Percentiles rank a stretch among this genome's conserved stretches.
phyloP scores from a whole-genome alignment of 192 early-diverging fungal genomes.

The Gigaspora rosea region DNA sequence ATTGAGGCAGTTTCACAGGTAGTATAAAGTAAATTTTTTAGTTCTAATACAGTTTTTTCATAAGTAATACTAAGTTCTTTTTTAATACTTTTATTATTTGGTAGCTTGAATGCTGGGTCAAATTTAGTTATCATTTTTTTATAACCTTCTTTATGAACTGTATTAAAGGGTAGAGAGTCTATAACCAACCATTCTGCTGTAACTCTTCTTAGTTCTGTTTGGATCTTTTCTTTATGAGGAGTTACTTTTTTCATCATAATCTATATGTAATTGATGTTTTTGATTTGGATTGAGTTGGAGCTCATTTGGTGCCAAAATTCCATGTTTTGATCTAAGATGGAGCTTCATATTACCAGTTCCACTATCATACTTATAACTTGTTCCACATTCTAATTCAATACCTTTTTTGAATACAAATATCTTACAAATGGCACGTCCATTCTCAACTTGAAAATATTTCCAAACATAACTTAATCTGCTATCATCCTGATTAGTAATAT shows the following conservation, averaged over 20 bases:
- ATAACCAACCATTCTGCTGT: neutral
- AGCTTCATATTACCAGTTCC: too few relatives aligned
- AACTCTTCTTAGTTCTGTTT: neutral
- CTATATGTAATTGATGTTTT: neutral
- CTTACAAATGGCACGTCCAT: too few relatives aligned
- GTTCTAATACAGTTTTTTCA: neutral
- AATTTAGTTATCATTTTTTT: neutral
- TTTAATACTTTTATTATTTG: constrained; percentile 12
- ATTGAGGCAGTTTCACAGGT: constrained; percentile 17
- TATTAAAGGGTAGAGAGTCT: neutral
- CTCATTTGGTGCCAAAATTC: neutral
- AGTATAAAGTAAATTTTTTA: neutral
- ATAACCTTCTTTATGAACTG: neutral
- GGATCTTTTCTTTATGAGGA: neutral
- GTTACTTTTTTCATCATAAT: constrained; percentile 10
- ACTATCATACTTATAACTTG: too few relatives aligned
- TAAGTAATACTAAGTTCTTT: neutral
- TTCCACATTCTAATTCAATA: too few relatives aligned
- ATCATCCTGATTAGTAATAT: too few relatives aligned
- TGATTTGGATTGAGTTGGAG: neutral
- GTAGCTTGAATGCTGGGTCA: neutral
- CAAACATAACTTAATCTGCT: too few relatives aligned
- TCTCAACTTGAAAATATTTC: too few relatives aligned
- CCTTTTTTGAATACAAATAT: too few relatives aligned
- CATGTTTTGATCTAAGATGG: too few relatives aligned